Base-by-base conservation (phyloP, 108 stramenopile genomes). In the Skeletonema menzelii region DNA sequence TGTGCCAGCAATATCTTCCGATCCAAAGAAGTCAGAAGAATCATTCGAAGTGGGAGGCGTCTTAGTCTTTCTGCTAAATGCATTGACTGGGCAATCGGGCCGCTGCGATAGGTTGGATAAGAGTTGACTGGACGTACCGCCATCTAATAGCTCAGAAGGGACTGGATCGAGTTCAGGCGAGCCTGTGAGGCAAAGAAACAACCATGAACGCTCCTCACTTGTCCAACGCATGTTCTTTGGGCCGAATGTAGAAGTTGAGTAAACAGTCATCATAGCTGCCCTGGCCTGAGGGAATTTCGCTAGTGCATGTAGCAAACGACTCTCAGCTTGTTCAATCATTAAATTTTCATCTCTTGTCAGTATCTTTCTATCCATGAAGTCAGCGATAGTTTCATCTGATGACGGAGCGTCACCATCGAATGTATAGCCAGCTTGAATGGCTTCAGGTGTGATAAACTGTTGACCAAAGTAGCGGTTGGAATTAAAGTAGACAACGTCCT, bases 401-500 rank as follows among this genome's bases (percentile, higher is more conserved):
- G 30, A 56, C 67, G 72, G 68, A 58, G 59, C 47, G 20, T 74
- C 75, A 26, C 34, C 64, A 47, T 65, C 60, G 7, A 49, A 32
- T 38, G 46, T 14, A 32, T 85, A 86, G 22, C 87, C 87, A 38
- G 84, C 86, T 61, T 73, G 57, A 20, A 78, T 74, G 11, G 87
- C 85, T 34, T 88, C 78, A 8, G 83, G 71, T 27, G 87, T 81
- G 8, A 87, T 47, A 38, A 79, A 88, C 34, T 79, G 74, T 44
- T 79, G 19, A 3, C 88, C 92, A 49, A 89, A 85, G 49, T 86
- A 92, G 8, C 79, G 72, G 67, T 90, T 92, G 4, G 88, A 88
- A 77, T 90, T 88, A 66, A 90, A 90, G 35, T 86, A 87, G n/a
- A 92, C 85, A 15, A 73, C 8, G 30, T 49, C 61, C 78, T 74